Evolutionary conservation across 352 stramenopile species (phyloP), one percentile per base, ranked within the genome.

Genomic region (Phytophthora macrochlamydospora): DNA sequence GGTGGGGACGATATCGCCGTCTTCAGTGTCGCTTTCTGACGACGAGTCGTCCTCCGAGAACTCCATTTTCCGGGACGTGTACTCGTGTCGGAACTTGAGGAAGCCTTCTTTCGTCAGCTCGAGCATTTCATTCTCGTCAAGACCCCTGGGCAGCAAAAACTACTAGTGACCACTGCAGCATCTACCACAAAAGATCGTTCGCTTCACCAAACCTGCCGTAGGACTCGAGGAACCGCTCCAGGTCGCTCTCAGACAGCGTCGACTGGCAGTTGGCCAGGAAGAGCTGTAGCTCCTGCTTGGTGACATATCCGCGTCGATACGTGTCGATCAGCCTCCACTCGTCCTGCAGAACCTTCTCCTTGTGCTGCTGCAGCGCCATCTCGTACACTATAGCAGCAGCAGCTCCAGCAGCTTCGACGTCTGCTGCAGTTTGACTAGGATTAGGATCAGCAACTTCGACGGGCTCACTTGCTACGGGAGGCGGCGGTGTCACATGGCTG

Each of bases 261-360:
- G 73, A 82, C 31, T 60, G 68, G 30, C 81, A 89, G 42, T 70
- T 89, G 1, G 46, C 24, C 12, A 91, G 68, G 55, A 91, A 89
- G 6, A 73, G 48, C 7, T 64, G 60, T 8, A 91, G 55, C 59
- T 89, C 76, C 49, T 81, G 64, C 30, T 67, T 58, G 3, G 68
- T 71, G 14, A 90, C 67, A n/a, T 44, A 53, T 0, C 75, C 80
- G 31, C 77, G 70, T 9, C 67, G 70, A 52, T 87, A 81, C 56
- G 78, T 75, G 62, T 91, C 83, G n/a, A 91, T 24, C 40, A 78
- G 43, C 31, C 72, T 79, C 83, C 83, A 91, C 58, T 91, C 80
- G 46, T 73, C 59, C 28, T 82, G 73, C 67, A 80, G 75, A 13
- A 76, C 30, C 50, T 78, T 60, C 1, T 64, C 59, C 11, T 79